phyloP scores from a whole-genome alignment of 2,329 filamentous ascomycete genomes.

The Diaporthe australafricana region DNA sequence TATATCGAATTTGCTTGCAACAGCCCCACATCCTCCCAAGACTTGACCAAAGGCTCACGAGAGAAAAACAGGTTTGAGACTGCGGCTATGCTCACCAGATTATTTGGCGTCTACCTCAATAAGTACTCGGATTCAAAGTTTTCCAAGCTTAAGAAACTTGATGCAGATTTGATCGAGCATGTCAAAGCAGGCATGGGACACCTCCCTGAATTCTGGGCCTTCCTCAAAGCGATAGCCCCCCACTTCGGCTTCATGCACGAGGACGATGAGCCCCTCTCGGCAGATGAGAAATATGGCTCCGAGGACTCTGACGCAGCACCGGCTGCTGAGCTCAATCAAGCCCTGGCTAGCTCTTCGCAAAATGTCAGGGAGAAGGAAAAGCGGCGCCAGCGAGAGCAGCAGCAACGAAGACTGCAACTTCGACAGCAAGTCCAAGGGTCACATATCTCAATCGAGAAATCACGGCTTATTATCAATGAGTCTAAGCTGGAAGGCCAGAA shows the following conservation, averaged over 20 bases:
- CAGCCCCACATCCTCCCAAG: not conserved
- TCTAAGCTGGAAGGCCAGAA: slow-evolving; percentile 70
- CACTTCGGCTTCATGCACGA: slow-evolving; percentile 12
- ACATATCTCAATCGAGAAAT: slow-evolving; percentile 56
- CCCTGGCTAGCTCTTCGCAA: slow-evolving; percentile 53
- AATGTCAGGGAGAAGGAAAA: slow-evolving; percentile 67
- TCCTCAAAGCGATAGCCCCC: slow-evolving; percentile 23
- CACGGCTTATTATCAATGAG: slow-evolving; percentile 74
- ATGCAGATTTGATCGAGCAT: not conserved
- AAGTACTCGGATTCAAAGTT: not conserved
- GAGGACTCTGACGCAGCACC: slow-evolving; percentile 44
- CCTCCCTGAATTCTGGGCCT: slow-evolving; percentile 22
- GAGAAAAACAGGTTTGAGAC: slow-evolving; percentile 13
- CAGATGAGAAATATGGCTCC: not conserved
- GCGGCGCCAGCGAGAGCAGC: slow-evolving; percentile 64
- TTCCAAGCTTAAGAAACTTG: slow-evolving; percentile 32
- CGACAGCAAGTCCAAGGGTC: slow-evolving; percentile 58
- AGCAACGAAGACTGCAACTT: slow-evolving; percentile 61
- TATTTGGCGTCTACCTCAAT: slow-evolving; percentile 30
- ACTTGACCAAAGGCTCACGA: not conserved
- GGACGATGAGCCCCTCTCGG: not conserved
- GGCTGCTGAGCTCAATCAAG: slow-evolving; percentile 58
- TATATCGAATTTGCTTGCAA: not conserved
- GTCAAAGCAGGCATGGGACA: not conserved
- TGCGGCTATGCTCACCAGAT: slow-evolving; percentile 7